Conservation (phyloP, 2,329 filamentous ascomycete species). For the Scytalidium lignicola region DNA sequence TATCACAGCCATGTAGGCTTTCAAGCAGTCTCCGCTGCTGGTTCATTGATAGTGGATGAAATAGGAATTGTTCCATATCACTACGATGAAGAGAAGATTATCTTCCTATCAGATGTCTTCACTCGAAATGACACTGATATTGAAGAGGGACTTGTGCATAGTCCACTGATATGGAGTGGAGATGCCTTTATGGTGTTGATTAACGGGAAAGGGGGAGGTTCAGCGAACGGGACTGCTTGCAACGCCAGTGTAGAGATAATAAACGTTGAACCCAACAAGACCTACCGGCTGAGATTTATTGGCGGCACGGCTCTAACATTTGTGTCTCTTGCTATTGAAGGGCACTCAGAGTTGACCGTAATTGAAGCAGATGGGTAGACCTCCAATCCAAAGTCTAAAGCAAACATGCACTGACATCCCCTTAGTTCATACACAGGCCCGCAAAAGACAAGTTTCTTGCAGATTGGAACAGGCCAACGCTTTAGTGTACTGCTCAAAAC, state of each 20-base stretch:
- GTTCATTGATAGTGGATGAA: conserved; percentile 43
- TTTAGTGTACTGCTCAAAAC: conserved; percentile 43
- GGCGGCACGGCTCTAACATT: conserved; percentile 51
- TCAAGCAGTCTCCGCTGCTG: conserved; percentile 42
- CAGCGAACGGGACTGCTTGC: conserved; percentile 27
- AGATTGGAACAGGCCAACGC: conserved; percentile 44
- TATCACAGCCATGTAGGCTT: conserved; percentile 52
- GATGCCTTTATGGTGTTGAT: conserved; percentile 53
- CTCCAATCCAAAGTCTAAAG: conserved; percentile 15
- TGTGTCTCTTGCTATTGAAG: conserved; percentile 49
- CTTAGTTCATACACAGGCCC: conserved; percentile 34
- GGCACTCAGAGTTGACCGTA: conserved; percentile 49
- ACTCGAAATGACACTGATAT: conserved; percentile 47
- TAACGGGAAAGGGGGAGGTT: conserved; percentile 49
- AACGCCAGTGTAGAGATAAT: conserved; percentile 41
- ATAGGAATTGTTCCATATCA: conserved; percentile 40
- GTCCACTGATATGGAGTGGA: conserved; percentile 52
- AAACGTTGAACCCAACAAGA: conserved; percentile 53
- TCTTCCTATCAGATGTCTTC: conserved; percentile 55
- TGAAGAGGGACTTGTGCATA: conserved; percentile 40
- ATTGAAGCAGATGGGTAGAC: conserved; percentile 53
- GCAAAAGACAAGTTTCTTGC: conserved; percentile 35
- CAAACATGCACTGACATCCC: conserved; percentile 6
- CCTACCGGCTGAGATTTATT: conserved; percentile 58
- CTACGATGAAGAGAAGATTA: conserved; percentile 56